phyloP scores from a whole-genome alignment of 257 asterid genomes.

The Nemophila menziesii region DNA sequence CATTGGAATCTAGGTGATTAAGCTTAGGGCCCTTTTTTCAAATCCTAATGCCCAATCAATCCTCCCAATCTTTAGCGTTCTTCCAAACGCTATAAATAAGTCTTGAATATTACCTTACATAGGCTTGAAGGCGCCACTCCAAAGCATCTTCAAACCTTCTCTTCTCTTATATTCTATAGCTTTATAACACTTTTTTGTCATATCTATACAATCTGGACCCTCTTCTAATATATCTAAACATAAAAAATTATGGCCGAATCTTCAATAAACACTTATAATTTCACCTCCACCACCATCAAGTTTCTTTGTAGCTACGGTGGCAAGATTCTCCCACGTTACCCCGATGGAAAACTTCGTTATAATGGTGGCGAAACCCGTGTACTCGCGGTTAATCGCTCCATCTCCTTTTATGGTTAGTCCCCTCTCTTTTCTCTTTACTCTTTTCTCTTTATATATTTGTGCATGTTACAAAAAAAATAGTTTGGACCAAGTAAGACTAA shows the following conservation, averaged over 20 bases:
- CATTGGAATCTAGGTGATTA: slow-evolving; percentile 1
- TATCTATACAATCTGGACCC: slow-evolving; percentile 12
- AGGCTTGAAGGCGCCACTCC: slow-evolving; percentile 54
- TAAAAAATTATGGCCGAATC: slow-evolving; percentile 34
- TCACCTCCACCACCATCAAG: slow-evolving; percentile 28
- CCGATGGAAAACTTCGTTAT: slow-evolving; percentile 87
- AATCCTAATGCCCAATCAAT: background rate
- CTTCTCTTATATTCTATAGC: background rate
- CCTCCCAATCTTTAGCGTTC: slow-evolving; percentile 1
- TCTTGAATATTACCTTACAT: slow-evolving; percentile 16
- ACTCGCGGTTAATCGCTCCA: slow-evolving; percentile 45
- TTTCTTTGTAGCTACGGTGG: slow-evolving; percentile 86
- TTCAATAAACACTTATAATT: slow-evolving; percentile 11
- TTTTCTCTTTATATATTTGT: background rate
- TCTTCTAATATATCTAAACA: slow-evolving; percentile 3
- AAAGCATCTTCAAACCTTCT: slow-evolving; percentile 16
- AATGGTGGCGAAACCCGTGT: slow-evolving; percentile 87
- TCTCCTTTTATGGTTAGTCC: slow-evolving; percentile 54
- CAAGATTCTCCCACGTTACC: slow-evolving; percentile 71
- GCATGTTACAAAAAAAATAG: no score
- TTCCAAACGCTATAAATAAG: slow-evolving; percentile 39
- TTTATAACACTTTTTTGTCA: background rate
- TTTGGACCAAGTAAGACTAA: no score
- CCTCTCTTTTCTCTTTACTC: background rate
- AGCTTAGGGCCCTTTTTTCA: background rate